These are phyloP conservation scores for Stagonosporopsis vannaccii DNA, from an alignment of 2,329 filamentous ascomycete species.

Conservation along the genomic window DNA sequence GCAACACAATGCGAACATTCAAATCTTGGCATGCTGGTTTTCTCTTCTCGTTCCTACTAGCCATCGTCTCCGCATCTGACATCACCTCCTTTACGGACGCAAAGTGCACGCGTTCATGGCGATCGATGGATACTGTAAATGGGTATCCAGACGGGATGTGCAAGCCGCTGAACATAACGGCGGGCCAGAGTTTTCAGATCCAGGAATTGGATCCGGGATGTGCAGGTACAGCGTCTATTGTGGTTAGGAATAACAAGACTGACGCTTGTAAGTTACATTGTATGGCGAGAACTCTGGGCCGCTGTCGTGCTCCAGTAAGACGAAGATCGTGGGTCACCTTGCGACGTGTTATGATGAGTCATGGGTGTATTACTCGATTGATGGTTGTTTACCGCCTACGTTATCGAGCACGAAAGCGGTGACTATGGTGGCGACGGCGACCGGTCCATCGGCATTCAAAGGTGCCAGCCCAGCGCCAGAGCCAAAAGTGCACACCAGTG, in stretches of 20 bases:
- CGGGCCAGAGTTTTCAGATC: conserved; percentile 32
- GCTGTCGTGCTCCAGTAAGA: conserved; percentile 25
- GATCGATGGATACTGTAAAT: conserved; percentile 22
- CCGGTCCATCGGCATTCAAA: conserved; percentile 7
- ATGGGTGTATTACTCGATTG: conserved; percentile 41
- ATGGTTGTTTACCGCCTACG: conserved; percentile 26
- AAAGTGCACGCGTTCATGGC: conserved; percentile 21
- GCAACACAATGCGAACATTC: neutral
- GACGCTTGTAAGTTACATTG: conserved; percentile 29
- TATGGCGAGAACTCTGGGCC: conserved; percentile 29
- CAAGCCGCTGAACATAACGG: conserved; percentile 22
- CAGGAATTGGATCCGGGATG: conserved; percentile 36
- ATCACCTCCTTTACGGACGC: conserved; percentile 25
- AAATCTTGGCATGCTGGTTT: neutral
- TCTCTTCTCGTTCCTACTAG: neutral
- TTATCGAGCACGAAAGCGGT: conserved; percentile 5
- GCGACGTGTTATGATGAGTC: conserved; percentile 37
- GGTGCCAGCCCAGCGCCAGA: conserved; percentile 4
- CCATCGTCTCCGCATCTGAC: conserved; percentile 13
- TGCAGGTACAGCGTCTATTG: conserved; percentile 19
- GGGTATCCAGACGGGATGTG: conserved; percentile 30
- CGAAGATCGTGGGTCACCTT: conserved; percentile 28
- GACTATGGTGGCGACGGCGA: neutral
- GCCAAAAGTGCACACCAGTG: conserved; percentile 7
- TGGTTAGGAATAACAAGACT: neutral